phyloP scores from a whole-genome alignment of 208 protist genomes.

The Vickermania spadyakhi region DNA sequence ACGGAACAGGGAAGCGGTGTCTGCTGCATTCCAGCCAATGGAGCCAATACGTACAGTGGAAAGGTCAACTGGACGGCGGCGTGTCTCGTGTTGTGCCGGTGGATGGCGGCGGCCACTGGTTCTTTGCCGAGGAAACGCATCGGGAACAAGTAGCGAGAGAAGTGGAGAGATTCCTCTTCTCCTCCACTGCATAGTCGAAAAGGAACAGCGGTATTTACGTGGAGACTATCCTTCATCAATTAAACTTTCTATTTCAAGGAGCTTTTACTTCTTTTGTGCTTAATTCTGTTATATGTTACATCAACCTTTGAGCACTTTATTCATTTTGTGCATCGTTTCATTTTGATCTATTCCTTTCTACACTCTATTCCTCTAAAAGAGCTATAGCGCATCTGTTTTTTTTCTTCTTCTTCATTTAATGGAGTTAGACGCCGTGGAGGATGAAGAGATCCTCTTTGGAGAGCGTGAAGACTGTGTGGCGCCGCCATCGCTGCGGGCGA shows the following conservation, averaged over 20 bases:
- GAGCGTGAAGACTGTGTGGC: conserved; percentile 36
- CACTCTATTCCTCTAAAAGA: neutral
- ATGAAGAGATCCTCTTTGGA: conserved; percentile 55
- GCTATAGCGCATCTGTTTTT: neutral
- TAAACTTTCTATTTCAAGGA: no score
- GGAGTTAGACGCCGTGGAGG: conserved; percentile 40
- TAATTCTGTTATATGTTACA: conserved; percentile 10
- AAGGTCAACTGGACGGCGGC: conserved; percentile 6
- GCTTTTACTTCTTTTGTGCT: conserved; percentile 9
- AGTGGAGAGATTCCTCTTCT: conserved; percentile 42
- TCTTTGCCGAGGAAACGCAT: conserved; percentile 55
- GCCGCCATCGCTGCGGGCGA: conserved; percentile 48
- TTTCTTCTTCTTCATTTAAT: conserved; percentile 20
- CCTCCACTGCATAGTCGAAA: no score
- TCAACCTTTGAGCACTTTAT: neutral
- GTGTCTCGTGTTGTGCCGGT: conserved; percentile 59
- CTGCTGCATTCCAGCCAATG: conserved; percentile 59
- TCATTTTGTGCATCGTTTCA: neutral
- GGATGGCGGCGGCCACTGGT: conserved; percentile 64
- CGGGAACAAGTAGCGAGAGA: conserved; percentile 30
- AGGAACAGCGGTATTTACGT: no score
- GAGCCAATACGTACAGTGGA: conserved; percentile 44
- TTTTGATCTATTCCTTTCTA: conserved; percentile 1
- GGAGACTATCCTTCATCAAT: no score
- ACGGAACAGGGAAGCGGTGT: conserved; percentile 36